phyloP scores from a whole-genome alignment of 345 rosid species.

The Brassica incana region DNA sequence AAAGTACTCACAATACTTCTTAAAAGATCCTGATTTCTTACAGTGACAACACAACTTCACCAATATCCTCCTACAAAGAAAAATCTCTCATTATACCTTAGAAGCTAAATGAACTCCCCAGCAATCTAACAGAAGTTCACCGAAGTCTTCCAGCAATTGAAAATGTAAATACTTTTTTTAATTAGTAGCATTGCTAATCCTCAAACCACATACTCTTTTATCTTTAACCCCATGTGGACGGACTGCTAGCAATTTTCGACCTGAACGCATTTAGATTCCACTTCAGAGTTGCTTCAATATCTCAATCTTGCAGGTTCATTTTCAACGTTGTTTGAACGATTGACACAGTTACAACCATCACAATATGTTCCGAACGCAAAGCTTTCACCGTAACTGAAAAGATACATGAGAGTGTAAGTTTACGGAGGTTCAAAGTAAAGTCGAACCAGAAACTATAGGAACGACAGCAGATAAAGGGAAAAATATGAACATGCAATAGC shows the following conservation, averaged over 20 bases:
- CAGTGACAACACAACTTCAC: slow-evolving; percentile 58
- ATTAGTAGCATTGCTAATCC: slow-evolving; percentile 9
- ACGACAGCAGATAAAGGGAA: slow-evolving; percentile 7
- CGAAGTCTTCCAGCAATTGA: background rate
- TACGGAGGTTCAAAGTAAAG: background rate
- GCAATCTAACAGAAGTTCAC: background rate
- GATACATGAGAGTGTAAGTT: slow-evolving; percentile 4
- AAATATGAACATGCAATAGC: slow-evolving; percentile 13
- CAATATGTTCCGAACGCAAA: slow-evolving; percentile 94
- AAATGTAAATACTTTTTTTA: background rate
- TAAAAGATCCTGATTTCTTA: slow-evolving; percentile 95
- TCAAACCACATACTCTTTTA: slow-evolving; percentile 53
- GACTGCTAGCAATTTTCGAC: slow-evolving; percentile 86
- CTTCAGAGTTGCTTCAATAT: slow-evolving; percentile 84
- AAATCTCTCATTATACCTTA: slow-evolving; percentile 6
- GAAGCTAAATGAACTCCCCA: background rate
- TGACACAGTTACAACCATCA: slow-evolving; percentile 95
- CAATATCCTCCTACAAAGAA: slow-evolving; percentile 66
- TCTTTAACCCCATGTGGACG: slow-evolving; percentile 58
- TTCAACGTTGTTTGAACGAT: slow-evolving; percentile 93
- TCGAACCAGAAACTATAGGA: background rate
- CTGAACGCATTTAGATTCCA: slow-evolving; percentile 96
- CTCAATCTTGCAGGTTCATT: slow-evolving; percentile 84
- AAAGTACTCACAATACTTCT: slow-evolving; percentile 97
- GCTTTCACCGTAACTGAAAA: slow-evolving; percentile 88